phyloP scores from a whole-genome alignment of 2,329 filamentous ascomycete species.

The Pseudomassariella vexata region DNA sequence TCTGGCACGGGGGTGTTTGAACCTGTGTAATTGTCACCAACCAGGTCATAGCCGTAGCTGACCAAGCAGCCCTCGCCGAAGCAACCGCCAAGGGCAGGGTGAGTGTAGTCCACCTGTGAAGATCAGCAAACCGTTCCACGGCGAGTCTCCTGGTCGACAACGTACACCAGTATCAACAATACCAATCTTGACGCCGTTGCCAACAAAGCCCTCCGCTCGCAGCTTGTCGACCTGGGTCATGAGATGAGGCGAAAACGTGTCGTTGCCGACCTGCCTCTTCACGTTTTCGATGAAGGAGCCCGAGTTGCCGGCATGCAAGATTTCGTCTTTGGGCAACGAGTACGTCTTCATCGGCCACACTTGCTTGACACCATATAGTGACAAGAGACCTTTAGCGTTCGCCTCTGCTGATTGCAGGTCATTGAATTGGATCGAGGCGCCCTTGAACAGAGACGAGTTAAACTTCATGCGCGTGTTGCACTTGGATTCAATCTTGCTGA shows the following conservation, averaged over 20 bases:
- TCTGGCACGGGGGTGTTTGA: slow-evolving; percentile 21
- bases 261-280: slow-evolving; percentile 27
- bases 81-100: slow-evolving; percentile 58
- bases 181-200: slow-evolving; percentile 46
- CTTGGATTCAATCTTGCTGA: slow-evolving; percentile 29
- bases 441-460: slow-evolving; percentile 47
- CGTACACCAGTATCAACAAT: slow-evolving; percentile 50
- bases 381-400: slow-evolving; percentile 32
- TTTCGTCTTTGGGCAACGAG: slow-evolving; percentile 35
- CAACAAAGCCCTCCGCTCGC: slow-evolving; percentile 38
- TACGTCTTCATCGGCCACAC: slow-evolving; percentile 43
- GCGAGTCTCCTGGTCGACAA: no score
- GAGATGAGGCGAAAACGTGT: slow-evolving; percentile 43
- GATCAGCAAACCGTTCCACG: background rate
- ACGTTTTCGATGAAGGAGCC: slow-evolving; percentile 18
- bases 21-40: slow-evolving; percentile 47
- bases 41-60: slow-evolving; percentile 49
- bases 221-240: slow-evolving; percentile 54
- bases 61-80: slow-evolving; percentile 56
- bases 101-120: slow-evolving; percentile 51
- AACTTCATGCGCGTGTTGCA: slow-evolving; percentile 41
- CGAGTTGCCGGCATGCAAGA: slow-evolving; percentile 36
- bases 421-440: slow-evolving; percentile 46
- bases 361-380: slow-evolving; percentile 38
- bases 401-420: slow-evolving; percentile 38